Evolutionary conservation across 2,329 filamentous ascomycete genomes (phyloP), one percentile per base, ranked within the genome.

Genomic region (Aurifilum marmelostoma): DNA sequence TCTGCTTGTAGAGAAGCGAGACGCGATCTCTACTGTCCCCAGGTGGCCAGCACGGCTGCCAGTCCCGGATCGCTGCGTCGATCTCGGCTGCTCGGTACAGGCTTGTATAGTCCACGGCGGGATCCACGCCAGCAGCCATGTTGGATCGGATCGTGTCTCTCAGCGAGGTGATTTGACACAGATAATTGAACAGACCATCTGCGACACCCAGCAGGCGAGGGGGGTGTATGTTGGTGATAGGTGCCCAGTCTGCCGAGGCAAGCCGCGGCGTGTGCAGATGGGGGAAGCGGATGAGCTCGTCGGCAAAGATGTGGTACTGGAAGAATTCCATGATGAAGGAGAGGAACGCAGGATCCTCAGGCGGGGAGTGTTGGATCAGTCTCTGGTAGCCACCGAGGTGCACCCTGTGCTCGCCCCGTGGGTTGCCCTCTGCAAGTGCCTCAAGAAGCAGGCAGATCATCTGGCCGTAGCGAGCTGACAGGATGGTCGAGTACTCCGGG

Each of bases 111-210:
- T 94, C 90, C 56, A 94, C 89, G 0, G 87, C 84, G 0, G 91
- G 92, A 65, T 92, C 89, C 2, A 87, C 80, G 3, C 87, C 81
- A 66, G 85, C 76, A 66, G 84, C 80, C 73, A 93, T 89, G 65
- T 92, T 89, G 41, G 83, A 82, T 7, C 94, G 88, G 71, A 97
- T 91, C 2, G 84, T 85, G 77, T 94, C 91, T 56, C 93, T 87
- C 50, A 97, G 87, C 16, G 87, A 87, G 1, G 92, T 93, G 70
- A 97, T 95, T 75, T 92, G 88, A 9, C 91, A 90, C 39, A 97
- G 89, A 75, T 92, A 90, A 43, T 87, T 85, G 76, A 97, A 94
- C 1, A 97, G 83, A 1, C 92, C 92, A 75, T 97, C 93, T 54
- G 91, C 89, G 34, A 97, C 90, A 29, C 94, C 94, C 7, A 97